Base-by-base conservation (phyloP, 805 yeast genomes). In the Starmerella vaccinii region DNA sequence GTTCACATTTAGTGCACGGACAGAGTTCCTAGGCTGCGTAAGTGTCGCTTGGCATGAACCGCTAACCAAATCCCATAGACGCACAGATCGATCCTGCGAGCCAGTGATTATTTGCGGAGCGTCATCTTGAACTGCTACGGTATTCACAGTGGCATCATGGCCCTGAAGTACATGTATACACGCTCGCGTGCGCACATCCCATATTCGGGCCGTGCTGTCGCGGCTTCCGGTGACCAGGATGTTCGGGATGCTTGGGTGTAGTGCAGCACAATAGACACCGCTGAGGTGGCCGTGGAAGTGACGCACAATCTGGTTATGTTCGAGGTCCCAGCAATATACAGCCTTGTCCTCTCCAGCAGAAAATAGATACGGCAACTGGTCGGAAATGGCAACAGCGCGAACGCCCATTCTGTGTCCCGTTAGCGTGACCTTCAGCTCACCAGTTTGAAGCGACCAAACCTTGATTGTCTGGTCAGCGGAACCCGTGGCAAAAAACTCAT, bases 301-400 rank as follows among this genome's bases (percentile, higher is more conserved):
- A 50, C 97, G 71, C 4, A 88, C 76, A 2, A 85, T 78, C 58
- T 78, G 78, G 59, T 89, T 86, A 61, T 80, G 77, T 65, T 90
- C 97, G 58, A 92, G 72, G 69, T 92, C 99, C 97, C 97, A 92
- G 66, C 97, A 89, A 63, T 86, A 79, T 9, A 88, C 86, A 23
- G 88, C 74, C 64, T 89, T 89, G 65, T 92, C 99, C 63, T 92
- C 97, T 40, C 95, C 84, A 22, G 92, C 89, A 13, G 90, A 78
- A 64, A 89, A 92, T 71, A 92, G 68, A 65, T 90, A 90, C 0
- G 97, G 96, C 63, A 81, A 87, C 49, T 83, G 71, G 2, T 74
- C 70, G 0, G 95, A 84, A 0, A 90, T 75, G 0, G 75, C 80
- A 15, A 92, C 61, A 2, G 86, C 83, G 49, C 96, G 68, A 0